phyloP scores from a whole-genome alignment of 1,284 basidiomycete species.

The Ceratobasidium papillatum region DNA sequence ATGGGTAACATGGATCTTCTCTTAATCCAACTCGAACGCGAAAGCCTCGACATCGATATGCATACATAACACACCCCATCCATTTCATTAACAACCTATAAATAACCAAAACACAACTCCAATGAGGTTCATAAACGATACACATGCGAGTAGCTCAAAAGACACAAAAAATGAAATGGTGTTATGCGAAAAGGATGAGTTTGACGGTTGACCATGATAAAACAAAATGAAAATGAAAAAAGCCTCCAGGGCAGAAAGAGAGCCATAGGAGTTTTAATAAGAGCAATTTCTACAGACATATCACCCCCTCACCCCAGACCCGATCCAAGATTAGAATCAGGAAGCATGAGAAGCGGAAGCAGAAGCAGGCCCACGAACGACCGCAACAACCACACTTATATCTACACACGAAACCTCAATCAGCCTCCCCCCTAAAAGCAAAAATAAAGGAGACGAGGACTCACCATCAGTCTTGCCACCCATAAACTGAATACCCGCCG shows the following conservation, averaged over 20 bases:
- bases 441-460: slow-evolving; percentile 46
- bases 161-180: background rate
- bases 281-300: background rate
- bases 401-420: slow-evolving; percentile 53
- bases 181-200: slow-evolving; percentile 1
- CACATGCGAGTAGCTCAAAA: slow-evolving; percentile 8
- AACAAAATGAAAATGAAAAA: background rate
- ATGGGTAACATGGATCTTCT: background rate
- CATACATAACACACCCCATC: background rate
- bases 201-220: background rate
- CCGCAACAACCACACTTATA: slow-evolving; percentile 63
- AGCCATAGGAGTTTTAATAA: slow-evolving; percentile 11
- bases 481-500: slow-evolving; percentile 63
- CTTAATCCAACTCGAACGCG: background rate
- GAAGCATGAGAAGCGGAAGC: background rate
- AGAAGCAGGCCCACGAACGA: slow-evolving; percentile 47
- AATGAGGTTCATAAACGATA: slow-evolving; percentile 27
- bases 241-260: background rate
- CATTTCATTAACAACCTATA: slow-evolving; percentile 19
- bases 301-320: background rate
- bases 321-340: background rate
- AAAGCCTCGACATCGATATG: background rate
- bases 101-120: slow-evolving; percentile 9
- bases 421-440: background rate
- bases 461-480: slow-evolving; percentile 80